A percentile compares a stretch with the other conserved stretches of the same genome.
These are phyloP conservation scores for Flagelloscypha sp. DNA, from an alignment of 768 basidiomycete genomes.

Conservation along the genomic window DNA sequence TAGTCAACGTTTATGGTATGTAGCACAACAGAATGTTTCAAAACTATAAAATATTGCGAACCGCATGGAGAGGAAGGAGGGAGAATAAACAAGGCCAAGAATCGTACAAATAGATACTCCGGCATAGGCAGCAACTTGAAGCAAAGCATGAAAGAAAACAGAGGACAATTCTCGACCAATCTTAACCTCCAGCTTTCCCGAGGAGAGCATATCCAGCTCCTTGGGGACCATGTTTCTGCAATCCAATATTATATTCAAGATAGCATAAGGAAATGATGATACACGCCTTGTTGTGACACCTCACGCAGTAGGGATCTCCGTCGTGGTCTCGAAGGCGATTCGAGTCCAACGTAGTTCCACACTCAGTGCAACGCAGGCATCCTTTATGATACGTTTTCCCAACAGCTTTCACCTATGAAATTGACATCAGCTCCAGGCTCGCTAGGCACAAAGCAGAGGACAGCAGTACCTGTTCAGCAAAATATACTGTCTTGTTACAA, in stretches of 20 bases:
- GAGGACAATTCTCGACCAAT: too few species aligned
- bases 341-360: conserved; percentile 62
- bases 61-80: too few species aligned
- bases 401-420: conserved; percentile 63
- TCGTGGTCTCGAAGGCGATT: conserved; percentile 68
- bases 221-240: conserved; percentile 62
- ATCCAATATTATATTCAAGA: background rate
- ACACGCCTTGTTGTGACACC: conserved; percentile 63
- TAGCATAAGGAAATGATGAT: conserved; percentile 1
- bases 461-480: conserved; percentile 64
- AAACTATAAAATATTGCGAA: too few species aligned
- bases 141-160: too few species aligned
- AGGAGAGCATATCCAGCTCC: conserved; percentile 71
- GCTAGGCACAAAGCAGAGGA: background rate
- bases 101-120: too few species aligned
- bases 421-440: conserved; percentile 4
- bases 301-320: conserved; percentile 58
- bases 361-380: conserved; percentile 72
- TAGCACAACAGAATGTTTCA: too few species aligned
- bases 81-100: too few species aligned
- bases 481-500: conserved; percentile 74
- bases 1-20: too few species aligned
- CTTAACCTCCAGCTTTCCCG: conserved; percentile 41
- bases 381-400: conserved; percentile 75
- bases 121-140: too few species aligned